Base-by-base conservation (phyloP, 2,329 filamentous ascomycete genomes). In the Rhinocladiella mackenziei region DNA sequence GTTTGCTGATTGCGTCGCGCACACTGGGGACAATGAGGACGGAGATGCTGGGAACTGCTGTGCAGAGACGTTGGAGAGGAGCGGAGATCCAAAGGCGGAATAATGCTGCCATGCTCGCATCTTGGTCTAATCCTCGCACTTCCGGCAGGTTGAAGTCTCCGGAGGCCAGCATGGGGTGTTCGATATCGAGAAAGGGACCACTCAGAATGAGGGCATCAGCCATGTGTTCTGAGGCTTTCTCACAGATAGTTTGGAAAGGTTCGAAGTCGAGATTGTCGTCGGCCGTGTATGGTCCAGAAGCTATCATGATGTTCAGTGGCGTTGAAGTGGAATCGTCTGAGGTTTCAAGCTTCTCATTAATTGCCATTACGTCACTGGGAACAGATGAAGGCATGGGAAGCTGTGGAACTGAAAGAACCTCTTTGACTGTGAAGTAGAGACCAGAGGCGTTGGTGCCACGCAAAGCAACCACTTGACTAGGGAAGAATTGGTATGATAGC, bases 191-290 rank as follows among this genome's bases (percentile, higher is more conserved):
- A 62, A 98, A 96, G 0, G 92, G 92, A 0, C 92, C 92, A 3
- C 78, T 72, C 6, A 98, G 73, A 31, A 97, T 76, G 19, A 98
- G 68, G 2, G 80, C 78, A 62, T 98, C 92, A 8, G 83, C 85
- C 53, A 79, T 82, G 15, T 75, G 78, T 53, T 87, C 80, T 11
- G 80, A 81, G 6, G 89, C 89, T 57, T 83, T 82, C 55, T 77
- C 76, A 61, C 91, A 91, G 11, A 98, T 75, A 20, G 86, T 80
- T 58, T 89, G 81, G 1, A 98, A 71, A 5, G 91, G 85, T 58
- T 94, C 86, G 61, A 89, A 98, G 54, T 89, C 84, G 33, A 98
- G 80, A 60, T 94, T 94, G 58, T 91, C 86, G 56, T 97, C 89
- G 2, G 89, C 81, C 0, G 89, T 95, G 65, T 94, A 98, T 0